Percentiles rank a stretch among this genome's conserved stretches.
These are phyloP conservation scores for Cytospora chrysosperma DNA, from an alignment of 2,329 filamentous ascomycete genomes.

Conservation along the genomic window DNA sequence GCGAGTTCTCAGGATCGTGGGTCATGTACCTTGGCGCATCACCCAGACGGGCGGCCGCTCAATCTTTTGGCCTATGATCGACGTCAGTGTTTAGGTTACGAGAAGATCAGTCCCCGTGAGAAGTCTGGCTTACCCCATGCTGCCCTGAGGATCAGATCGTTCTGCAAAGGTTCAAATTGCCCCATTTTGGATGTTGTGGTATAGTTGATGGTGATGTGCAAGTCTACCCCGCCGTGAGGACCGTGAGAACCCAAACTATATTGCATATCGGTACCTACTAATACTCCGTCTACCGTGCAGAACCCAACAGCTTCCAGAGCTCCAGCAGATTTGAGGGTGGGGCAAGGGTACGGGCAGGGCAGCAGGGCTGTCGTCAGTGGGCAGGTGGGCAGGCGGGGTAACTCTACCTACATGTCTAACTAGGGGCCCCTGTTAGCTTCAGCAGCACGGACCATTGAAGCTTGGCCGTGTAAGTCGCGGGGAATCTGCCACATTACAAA, in stretches of 20 bases:
- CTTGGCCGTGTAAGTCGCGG: background rate
- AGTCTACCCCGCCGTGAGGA: background rate
- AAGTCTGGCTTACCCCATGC: slow-evolving; percentile 69
- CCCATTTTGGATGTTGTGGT: slow-evolving; percentile 18
- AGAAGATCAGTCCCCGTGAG: background rate
- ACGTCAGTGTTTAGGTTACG: slow-evolving; percentile 7
- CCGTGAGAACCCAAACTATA: background rate
- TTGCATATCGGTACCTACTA: background rate
- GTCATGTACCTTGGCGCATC: slow-evolving; percentile 84
- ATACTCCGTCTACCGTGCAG: background rate
- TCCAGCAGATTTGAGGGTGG: background rate
- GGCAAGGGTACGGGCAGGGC: background rate
- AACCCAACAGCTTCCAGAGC: background rate
- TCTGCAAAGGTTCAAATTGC: slow-evolving; percentile 78
- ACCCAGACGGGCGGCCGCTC: slow-evolving; percentile 97
- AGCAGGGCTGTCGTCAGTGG: background rate
- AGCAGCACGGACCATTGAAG: background rate
- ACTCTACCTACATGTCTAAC: background rate
- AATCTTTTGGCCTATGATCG: slow-evolving; percentile 71
- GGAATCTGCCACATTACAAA: background rate
- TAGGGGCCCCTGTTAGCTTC: background rate
- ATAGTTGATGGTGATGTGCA: background rate
- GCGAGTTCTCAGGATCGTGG: slow-evolving; percentile 19
- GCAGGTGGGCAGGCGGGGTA: too few species aligned
- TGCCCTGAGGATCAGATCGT: slow-evolving; percentile 87